These are phyloP conservation scores for Erodium maritimum DNA, from an alignment of 345 rosid species.

Conservation along the genomic window DNA sequence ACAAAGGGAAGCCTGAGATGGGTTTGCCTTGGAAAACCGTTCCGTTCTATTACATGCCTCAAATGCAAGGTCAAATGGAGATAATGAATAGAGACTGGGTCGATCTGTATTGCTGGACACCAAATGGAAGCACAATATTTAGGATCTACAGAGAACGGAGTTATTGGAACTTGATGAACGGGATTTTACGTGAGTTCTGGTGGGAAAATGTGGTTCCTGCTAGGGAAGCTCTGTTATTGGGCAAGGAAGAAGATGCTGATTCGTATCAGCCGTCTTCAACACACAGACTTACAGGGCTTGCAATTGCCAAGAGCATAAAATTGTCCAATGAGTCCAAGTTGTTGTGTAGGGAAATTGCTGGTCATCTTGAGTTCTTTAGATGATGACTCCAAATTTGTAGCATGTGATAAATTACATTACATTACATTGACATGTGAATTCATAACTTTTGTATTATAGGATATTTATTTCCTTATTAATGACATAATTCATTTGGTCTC, in stretches of 20 bases:
- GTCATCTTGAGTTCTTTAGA: constrained; percentile 64
- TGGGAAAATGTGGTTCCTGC: constrained; percentile 85
- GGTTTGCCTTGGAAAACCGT: constrained; percentile 73
- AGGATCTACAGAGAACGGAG: constrained; percentile 49
- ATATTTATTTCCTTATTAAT: neutral
- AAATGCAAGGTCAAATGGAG: constrained; percentile 93
- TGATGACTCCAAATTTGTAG: constrained; percentile 10
- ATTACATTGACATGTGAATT: no score
- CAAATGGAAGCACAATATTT: constrained; percentile 74
- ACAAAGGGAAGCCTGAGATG: constrained; percentile 77
- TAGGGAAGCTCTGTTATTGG: constrained; percentile 47
- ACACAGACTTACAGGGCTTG: constrained; percentile 55
- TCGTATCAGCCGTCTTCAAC: constrained; percentile 51
- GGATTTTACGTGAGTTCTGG: constrained; percentile 71
- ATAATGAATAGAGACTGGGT: constrained; percentile 87
- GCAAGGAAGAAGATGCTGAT: constrained; percentile 40
- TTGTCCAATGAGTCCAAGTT: constrained; percentile 56
- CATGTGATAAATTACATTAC: neutral
- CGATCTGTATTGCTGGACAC: constrained; percentile 85
- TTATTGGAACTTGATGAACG: constrained; percentile 63
- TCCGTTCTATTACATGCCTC: constrained; percentile 94
- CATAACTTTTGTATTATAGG: neutral
- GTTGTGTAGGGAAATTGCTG: constrained; percentile 71
- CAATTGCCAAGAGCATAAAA: constrained; percentile 46
- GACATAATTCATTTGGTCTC: neutral